Base-by-base conservation (phyloP, 2,329 filamentous ascomycete genomes). In the Pseudogymnoascus sp. region DNA sequence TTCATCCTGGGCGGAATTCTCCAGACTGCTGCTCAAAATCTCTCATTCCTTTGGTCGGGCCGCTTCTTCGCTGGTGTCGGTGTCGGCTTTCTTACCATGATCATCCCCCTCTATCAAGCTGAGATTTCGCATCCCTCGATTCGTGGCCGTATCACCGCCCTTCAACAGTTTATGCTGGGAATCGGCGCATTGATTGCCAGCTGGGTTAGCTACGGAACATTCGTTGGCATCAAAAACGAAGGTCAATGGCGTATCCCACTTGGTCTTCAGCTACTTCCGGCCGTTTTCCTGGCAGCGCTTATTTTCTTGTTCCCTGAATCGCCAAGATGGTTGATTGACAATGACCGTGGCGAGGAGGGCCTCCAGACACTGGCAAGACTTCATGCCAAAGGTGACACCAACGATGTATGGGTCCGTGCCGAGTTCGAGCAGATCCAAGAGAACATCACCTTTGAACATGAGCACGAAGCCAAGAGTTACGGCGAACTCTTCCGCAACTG, bases 141-240 rank as follows among this genome's bases (percentile, higher is more conserved):
- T 68, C 83, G 90, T 71, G 90, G 89, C 11, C 78, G 85, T 64
- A 62, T 94, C 33, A 91, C 88, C 0, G 82, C 84, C 30, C 77
- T 93, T 3, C 89, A 92, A 71, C 89, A 92, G 68, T 91, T 92
- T 70, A 92, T 92, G 88, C 72, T 93, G 59, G 89, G 89, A 1
- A 82, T 93, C 28, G 90, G 90, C 61, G 77, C 88, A 14, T 80
- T 94, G 1, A 75, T 85, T 14, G 89, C 90, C 0, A 80, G 84
- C 0, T 91, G 89, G 88, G 83, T 89, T 57, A 85, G 84, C 0
- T 93, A 86, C 64, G 89, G 85, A 47, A 76, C 75, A 14, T 76
- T 33, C 47, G 12, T 53, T 53, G 28, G 47, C 47, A 53, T 53
- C 9, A 53, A 53, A 20, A 53, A 53, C 11, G 47, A 53, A 53